Base-by-base conservation (phyloP, 2,329 filamentous ascomycete genomes). In the Sporothrix pseudoabietina region DNA sequence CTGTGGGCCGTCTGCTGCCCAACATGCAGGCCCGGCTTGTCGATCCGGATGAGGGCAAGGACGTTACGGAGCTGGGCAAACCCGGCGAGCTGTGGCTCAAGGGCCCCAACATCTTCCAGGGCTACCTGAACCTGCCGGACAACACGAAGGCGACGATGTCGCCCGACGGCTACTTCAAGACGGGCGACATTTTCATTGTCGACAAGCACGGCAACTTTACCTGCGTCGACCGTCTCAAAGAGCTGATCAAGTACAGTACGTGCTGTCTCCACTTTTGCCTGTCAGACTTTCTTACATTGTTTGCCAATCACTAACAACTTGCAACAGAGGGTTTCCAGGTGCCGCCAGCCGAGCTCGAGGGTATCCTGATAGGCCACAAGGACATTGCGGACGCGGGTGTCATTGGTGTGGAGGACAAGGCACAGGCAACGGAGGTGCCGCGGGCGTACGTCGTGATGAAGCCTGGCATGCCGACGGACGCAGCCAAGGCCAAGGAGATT, bases 11-110 rank as follows among this genome's bases (percentile, higher is more conserved):
- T 61, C 83, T 98, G 55, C 81, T 94, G 26, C 91, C 94, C 0
- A 96, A 94, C 78, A 90, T 94, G 83, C 88, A 90, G 75, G 92
- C 92, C 35, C 95, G 92, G 81, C 92, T 96, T 80, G 93, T 97
- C 83, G 89, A 90, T 26, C 82, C 87, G 19, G 85, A 90, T 10
- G 84, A 83, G 39, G 81, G 81, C 1, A 22, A n/a, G 2, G 86
- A 87, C 73, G 85, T 95, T 1, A 82, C 86, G 0, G 82, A 84
- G 39, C 39, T 41, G 0, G 92, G 83, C 14, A 78, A 84, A 77
- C 82, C 81, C 84, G 91, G 92, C n/a, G 92, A 94, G 81, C 83
- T 94, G 0, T 92, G 93, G 85, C 85, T 96, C 71, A 90, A 90
- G 73, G 94, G 94, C 0, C 93, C 93, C 0, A 96, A 96, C 75